Base-by-base conservation (phyloP, 1,139 yeast genomes). In the Geotrichum klebahnii region DNA sequence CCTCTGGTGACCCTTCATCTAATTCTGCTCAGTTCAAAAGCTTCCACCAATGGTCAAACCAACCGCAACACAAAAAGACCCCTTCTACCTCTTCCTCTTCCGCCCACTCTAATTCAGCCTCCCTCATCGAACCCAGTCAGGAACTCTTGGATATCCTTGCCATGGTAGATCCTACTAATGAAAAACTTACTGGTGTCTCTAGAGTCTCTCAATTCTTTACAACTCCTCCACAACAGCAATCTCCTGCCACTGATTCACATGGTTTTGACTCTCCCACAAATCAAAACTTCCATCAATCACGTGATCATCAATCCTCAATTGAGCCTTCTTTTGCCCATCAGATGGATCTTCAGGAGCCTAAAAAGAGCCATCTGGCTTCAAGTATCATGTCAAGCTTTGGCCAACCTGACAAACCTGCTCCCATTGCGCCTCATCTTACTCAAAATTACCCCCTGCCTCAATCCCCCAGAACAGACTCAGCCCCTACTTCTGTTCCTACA, bases 351-450 rank as follows among this genome's bases (percentile, higher is more conserved):
- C 40, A 37, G 12, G 51, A 48, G 12, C 54, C 54, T 26, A 44
- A 44, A 16, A 46, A 43, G 43, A 45, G 48, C 19, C 46, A 44
- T 5, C 37, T 52, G 24, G 54, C 54, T 3, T 52, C 54, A 9
- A 48, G 51, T 34, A 52, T 52, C 37, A 52, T 52, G 54, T 52
- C 54, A 4, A 45, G 44, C 31, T 40, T 45, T 26, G 49, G 38
- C 16, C 45, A 31, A 8, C 23, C 48, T 23, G 43, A 39, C 19
- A 14, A 38, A 31, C 12, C 36, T 33, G 16, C 46, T n/a, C n/a
- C n/a, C n/a, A n/a, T n/a, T n/a, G n/a, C n/a, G n/a, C n/a, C n/a
- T n/a, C n/a, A n/a, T n/a, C n/a, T n/a, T n/a, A n/a, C n/a, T n/a
- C n/a, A n/a, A n/a, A n/a, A n/a, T n/a, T n/a, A n/a, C n/a, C n/a